Evolutionary conservation across 2,329 filamentous ascomycete species (phyloP), one percentile per base, ranked within the genome.

Genomic region (Phoma sp.): DNA sequence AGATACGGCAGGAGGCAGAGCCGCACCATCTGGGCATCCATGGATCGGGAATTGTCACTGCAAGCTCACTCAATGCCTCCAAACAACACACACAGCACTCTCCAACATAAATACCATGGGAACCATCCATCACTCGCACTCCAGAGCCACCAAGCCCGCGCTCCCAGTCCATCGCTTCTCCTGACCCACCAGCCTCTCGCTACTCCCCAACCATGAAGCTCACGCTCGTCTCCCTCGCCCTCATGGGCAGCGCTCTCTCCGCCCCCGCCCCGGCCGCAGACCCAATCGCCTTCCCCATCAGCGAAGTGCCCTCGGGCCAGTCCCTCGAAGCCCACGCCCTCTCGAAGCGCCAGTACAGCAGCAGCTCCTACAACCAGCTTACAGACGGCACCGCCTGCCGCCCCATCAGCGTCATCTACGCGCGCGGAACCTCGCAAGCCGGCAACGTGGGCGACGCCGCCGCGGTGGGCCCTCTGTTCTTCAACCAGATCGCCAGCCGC

Each of bases 361-460:
- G 60, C 39, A 54, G 55, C 49, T 65, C 54, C 24, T 60, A 64
- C 52, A 65, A 65, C 48, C 63, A 67, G 33, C 57, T 67, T 32
- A 66, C 59, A 14, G 55, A 65, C 55, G 59, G 59, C 30, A 64
- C 62, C 11, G 53, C 57, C 24, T 81, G 79, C 69, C 76, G 75
- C 18, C 61, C 70, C 18, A 73, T 82, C 44, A 83, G 80, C 11
- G 67, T 84, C 48, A 80, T 85, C 64, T 84, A 80, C 61, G 82
- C 82, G 23, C 78, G 82, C n/a, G 82, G 82, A 4, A 83, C 82
- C 9, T 76, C 73, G 7, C 80, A 83, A 68, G 46, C 62, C 1
- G 81, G 80, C 47, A 83, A 82, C 58, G 78, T 84, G 8, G 82
- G 82, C 22, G 65, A 62, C 40, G 50, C 77, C 8, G 74, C 76